Base-by-base conservation (phyloP, 495 filamentous ascomycete genomes). In the Stereocaulon alpinum region DNA sequence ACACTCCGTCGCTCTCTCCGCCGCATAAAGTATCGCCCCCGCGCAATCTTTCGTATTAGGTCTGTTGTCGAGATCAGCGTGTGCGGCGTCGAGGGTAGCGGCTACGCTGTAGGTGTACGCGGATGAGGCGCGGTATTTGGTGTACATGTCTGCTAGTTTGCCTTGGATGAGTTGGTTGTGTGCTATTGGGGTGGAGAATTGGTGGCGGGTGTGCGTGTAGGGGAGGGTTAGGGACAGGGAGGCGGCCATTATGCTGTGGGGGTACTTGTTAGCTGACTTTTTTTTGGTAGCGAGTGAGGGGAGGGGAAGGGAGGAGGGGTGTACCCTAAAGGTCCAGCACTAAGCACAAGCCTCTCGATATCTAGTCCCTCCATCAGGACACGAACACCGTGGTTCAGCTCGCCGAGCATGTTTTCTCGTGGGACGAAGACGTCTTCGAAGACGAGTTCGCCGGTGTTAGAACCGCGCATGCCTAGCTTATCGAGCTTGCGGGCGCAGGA, bases 351-450 rank as follows among this genome's bases (percentile, higher is more conserved):
- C 18, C 93, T 81, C 70, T 98, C 93, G 55, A 98, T 80, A 69
- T 98, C 93, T 9, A 98, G 76, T 2, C 93, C 93, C 69, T 95
- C 89, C 93, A 98, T 97, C 32, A 98, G 76, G 2, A 98, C 91
- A 55, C 80, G 83, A 58, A 95, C 92, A 52, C 93, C 93, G 30
- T 79, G 80, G 72, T 95, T 86, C 30, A 94, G 66, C 47, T 80
- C 71, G 14, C 94, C 93, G 4, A 98, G 81, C 0, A 96, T 73
- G 66, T 96, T 88, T 59, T 85, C 82, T 14, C 73, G 70, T 3
- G 94, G 92, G 12, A 98, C 89, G 67, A 96, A 96, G 41, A 97
- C 90, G 65, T 88, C 79, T 22, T 95, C 90, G 65, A 98, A 95
- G 51, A 94, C 76, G 14, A 98, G 78, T 72, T 98, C 93, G 64